Percentiles rank a stretch among this genome's conserved stretches.
phyloP scores from a whole-genome alignment of 495 filamentous ascomycete genomes.

The Penicillium antarcticum region DNA sequence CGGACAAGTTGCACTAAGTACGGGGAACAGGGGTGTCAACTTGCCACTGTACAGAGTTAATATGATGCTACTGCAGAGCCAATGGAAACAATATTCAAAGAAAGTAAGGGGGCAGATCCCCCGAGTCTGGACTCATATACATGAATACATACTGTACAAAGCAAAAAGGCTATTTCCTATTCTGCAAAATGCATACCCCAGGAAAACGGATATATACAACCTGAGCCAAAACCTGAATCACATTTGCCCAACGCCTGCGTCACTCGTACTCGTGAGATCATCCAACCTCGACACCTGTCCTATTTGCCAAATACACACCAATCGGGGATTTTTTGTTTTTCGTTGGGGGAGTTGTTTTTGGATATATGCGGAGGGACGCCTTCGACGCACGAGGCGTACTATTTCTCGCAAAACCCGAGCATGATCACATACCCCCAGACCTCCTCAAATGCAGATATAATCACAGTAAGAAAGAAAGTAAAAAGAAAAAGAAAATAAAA shows the following conservation, averaged over 20 bases:
- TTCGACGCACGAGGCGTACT: too few relatives aligned
- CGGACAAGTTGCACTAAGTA: too few relatives aligned
- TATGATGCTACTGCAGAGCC: background rate
- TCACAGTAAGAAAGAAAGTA: slow-evolving; percentile 10
- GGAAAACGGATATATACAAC: background rate
- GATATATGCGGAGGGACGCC: too few relatives aligned
- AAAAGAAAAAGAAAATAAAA: slow-evolving; percentile 3
- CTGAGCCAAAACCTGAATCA: background rate
- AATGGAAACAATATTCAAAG: background rate
- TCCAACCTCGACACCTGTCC: slow-evolving; percentile 1
- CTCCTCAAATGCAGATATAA: slow-evolving; percentile 18
- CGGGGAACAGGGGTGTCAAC: background rate
- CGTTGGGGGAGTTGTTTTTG: too few relatives aligned
- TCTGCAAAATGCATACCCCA: background rate
- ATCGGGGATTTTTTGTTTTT: too few relatives aligned
- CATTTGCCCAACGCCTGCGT: background rate
- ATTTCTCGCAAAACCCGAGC: background rate
- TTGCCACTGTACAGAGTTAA: background rate
- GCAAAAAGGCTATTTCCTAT: background rate
- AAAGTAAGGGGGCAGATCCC: background rate
- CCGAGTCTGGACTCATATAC: background rate
- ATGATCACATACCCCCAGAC: background rate
- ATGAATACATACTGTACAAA: background rate
- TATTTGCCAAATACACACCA: background rate
- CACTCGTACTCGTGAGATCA: slow-evolving; percentile 4